Evolutionary conservation across 2,329 filamentous ascomycete genomes (phyloP).

Genomic region (Alternaria triticina): DNA sequence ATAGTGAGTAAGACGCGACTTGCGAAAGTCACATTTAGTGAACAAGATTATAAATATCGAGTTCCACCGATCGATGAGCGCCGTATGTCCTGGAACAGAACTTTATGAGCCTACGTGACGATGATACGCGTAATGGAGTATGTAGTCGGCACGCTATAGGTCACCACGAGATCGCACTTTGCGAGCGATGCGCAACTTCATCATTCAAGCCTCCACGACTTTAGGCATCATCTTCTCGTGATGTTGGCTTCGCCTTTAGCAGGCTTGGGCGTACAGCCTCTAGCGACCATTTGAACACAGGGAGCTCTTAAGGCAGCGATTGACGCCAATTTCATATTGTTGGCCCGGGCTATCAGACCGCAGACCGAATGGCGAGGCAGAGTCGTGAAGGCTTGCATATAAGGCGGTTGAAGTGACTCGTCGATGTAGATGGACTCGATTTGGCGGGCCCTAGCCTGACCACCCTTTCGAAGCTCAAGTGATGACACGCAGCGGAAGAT

Average conservation of each 20-base stretch:
- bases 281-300: not conserved
- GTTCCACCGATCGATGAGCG: not conserved
- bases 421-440: not conserved
- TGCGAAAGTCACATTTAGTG: not conserved
- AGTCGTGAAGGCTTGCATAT: not conserved
- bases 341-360: not conserved
- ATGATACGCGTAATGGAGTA: not conserved
- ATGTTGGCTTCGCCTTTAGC: not conserved
- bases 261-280: not conserved
- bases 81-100: not conserved
- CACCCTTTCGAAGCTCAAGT: not conserved
- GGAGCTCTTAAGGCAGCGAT: not conserved
- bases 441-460: not conserved
- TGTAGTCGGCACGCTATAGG: not conserved
- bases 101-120: not conserved
- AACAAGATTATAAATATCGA: not conserved
- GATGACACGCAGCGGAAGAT: not conserved
- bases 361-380: not conserved
- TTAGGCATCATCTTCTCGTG: not conserved
- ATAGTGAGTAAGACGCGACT: not conserved
- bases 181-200: not conserved
- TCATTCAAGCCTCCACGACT: not conserved
- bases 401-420: not conserved
- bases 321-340: not conserved
- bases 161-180: not conserved